phyloP scores from a whole-genome alignment of 164 flowering plant species.

The Magnolia kwangsiensis region DNA sequence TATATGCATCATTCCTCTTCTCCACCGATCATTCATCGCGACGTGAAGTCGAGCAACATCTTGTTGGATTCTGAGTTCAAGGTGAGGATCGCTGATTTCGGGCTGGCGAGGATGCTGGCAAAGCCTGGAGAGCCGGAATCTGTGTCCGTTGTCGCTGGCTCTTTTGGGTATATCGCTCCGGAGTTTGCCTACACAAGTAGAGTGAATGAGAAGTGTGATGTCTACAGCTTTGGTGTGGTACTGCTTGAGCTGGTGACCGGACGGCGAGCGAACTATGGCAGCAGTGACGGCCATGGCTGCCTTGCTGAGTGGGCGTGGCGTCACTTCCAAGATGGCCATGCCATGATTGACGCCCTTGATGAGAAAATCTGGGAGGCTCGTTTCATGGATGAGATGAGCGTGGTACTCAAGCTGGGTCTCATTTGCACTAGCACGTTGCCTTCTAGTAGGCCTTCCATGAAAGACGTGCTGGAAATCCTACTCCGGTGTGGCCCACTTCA shows the following conservation, averaged over 20 bases:
- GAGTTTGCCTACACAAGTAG: slow-evolving; percentile 66
- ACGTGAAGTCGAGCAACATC: slow-evolving; percentile 85
- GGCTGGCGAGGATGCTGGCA: slow-evolving; percentile 62
- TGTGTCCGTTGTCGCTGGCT: slow-evolving; percentile 74
- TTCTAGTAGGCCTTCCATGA: slow-evolving; percentile 70
- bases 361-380: slow-evolving; percentile 38
- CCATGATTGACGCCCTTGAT: slow-evolving; percentile 42
- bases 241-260: slow-evolving; percentile 78
- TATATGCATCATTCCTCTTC: slow-evolving; percentile 88
- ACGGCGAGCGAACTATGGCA: slow-evolving; percentile 48
- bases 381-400: slow-evolving; percentile 46
- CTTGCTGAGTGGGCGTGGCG: slow-evolving; percentile 82
- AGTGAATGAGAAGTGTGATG: slow-evolving; percentile 76
- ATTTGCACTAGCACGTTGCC: slow-evolving; percentile 62
- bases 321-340: slow-evolving; percentile 36
- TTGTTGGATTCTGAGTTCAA: slow-evolving; percentile 66
- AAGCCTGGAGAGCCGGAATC: slow-evolving; percentile 49
- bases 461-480: slow-evolving; percentile 61
- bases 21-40: slow-evolving; percentile 74
- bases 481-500: slow-evolving; percentile 22
- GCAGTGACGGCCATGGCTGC: slow-evolving; percentile 34
- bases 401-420: slow-evolving; percentile 61
- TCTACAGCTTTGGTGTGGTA: slow-evolving; percentile 90
- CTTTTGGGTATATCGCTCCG: slow-evolving; percentile 89
- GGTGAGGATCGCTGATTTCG: slow-evolving; percentile 82